A percentile compares a stretch with the other conserved stretches of the same genome.
These are phyloP conservation scores for Talaromyces stipitatus DNA, from an alignment of 495 filamentous ascomycete species.

Conservation along the genomic window DNA sequence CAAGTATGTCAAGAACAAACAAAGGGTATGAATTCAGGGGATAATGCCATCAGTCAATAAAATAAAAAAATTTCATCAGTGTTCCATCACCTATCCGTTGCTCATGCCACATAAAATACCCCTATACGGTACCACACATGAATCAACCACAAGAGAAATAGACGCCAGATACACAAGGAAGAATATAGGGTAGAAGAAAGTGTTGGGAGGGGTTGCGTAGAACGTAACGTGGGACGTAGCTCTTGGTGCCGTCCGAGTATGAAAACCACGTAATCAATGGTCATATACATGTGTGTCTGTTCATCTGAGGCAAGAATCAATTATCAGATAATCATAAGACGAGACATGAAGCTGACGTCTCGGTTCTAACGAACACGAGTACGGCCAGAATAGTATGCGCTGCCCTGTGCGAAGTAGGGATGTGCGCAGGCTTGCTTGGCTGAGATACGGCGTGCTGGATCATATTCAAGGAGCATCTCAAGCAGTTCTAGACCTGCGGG, in stretches of 20 bases:
- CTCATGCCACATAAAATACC: not conserved
- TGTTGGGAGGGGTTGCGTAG: not conserved
- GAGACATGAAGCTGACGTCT: not conserved
- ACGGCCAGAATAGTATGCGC: conserved; percentile 43
- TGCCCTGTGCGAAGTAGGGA: conserved; percentile 81
- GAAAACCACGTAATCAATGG: not conserved
- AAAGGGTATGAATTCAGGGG: not conserved
- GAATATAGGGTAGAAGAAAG: not conserved
- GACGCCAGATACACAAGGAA: not conserved
- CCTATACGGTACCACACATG: not conserved
- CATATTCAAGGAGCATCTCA: conserved; percentile 87
- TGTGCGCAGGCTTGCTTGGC: conserved; percentile 92
- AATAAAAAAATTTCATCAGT: not conserved
- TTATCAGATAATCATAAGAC: not conserved
- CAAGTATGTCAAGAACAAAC: not conserved
- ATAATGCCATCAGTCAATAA: conserved; percentile 1
- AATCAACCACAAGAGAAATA: not conserved
- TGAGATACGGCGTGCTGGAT: conserved; percentile 86
- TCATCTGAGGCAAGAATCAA: not conserved
- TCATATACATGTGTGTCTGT: not conserved
- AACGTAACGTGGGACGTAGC: not conserved
- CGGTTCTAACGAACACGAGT: conserved; percentile 35
- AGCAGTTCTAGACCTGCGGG: conserved; percentile 75
- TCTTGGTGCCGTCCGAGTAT: not conserved
- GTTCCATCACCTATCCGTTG: not conserved